phyloP scores from a whole-genome alignment of 1,139 yeast species.

The Hyphopichia burtonii region DNA sequence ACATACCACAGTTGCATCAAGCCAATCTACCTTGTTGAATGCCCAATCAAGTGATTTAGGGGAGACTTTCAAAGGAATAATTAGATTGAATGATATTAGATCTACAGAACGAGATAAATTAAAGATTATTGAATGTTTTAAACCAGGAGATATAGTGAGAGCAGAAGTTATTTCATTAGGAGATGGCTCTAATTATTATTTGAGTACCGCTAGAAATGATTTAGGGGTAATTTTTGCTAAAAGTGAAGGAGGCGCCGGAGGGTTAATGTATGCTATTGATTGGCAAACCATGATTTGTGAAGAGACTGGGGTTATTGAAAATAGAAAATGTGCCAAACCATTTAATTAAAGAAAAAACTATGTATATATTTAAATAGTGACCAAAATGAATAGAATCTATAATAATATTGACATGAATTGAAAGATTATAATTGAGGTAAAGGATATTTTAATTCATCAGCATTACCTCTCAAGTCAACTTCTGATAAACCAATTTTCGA shows the following conservation, averaged over 20 bases:
- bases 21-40: slow-evolving; percentile 30
- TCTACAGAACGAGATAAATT: slow-evolving; percentile 90
- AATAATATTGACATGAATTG: no score
- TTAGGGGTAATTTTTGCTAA: slow-evolving; percentile 92
- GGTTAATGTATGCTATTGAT: slow-evolving; percentile 83
- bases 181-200: slow-evolving; percentile 87
- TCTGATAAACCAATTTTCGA: slow-evolving; percentile 53
- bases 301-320: slow-evolving; percentile 69
- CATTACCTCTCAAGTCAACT: slow-evolving; percentile 65
- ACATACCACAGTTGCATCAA: slow-evolving; percentile 47
- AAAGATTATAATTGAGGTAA: slow-evolving; percentile 25
- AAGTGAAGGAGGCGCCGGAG: slow-evolving; percentile 68
- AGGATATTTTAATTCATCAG: slow-evolving; percentile 38
- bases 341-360: slow-evolving; percentile 22
- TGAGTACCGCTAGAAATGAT: slow-evolving; percentile 87
- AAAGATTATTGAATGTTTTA: slow-evolving; percentile 72
- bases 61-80: slow-evolving; percentile 87
- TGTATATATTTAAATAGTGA: background rate
- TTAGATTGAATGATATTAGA: slow-evolving; percentile 84
- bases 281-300: slow-evolving; percentile 94
- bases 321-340: slow-evolving; percentile 92
- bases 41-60: slow-evolving; percentile 68
- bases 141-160: slow-evolving; percentile 90
- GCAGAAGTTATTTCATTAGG: slow-evolving; percentile 84
- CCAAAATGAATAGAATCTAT: background rate